Evolutionary conservation across 2,329 filamentous ascomycete species (phyloP).

Genomic region (Ophiosphaerella narmari): DNA sequence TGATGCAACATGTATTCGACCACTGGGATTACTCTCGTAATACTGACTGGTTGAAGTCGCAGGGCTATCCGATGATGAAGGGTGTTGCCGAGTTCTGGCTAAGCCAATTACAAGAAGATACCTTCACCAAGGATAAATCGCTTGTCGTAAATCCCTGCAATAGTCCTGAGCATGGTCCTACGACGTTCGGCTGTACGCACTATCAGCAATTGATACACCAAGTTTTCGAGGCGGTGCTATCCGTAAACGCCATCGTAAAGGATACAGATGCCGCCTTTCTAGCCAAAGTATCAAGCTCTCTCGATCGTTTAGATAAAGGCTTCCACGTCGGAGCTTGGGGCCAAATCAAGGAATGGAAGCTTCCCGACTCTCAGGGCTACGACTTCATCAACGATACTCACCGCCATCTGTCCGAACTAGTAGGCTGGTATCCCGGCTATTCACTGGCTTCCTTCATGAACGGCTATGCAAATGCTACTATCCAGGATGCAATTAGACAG

Average conservation of each 20-base stretch:
- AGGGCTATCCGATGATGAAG: constrained; percentile 60
- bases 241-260: constrained; percentile 16
- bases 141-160: constrained; percentile 64
- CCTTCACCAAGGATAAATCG: constrained; percentile 56
- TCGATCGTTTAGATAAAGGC: constrained; percentile 56
- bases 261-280: constrained; percentile 43
- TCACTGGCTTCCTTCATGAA: constrained; percentile 49
- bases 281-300: constrained; percentile 46
- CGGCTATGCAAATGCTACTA: constrained; percentile 52
- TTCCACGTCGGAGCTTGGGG: constrained; percentile 53
- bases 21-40: constrained; percentile 60
- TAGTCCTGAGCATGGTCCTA: constrained; percentile 60
- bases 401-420: constrained; percentile 60
- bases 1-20: constrained; percentile 65
- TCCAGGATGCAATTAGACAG: constrained; percentile 53
- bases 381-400: constrained; percentile 53
- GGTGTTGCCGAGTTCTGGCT: constrained; percentile 62
- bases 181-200: constrained; percentile 59
- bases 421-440: constrained; percentile 62
- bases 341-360: constrained; percentile 59
- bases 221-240: constrained; percentile 40
- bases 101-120: constrained; percentile 57
- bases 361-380: constrained; percentile 45
- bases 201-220: constrained; percentile 58
- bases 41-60: constrained; percentile 48